A percentile compares a stretch with the other conserved stretches of the same genome.
These are phyloP conservation scores for Syncephalastrum racemosum DNA, from an alignment of 371 early-diverging fungal genomes.

Conservation along the genomic window DNA sequence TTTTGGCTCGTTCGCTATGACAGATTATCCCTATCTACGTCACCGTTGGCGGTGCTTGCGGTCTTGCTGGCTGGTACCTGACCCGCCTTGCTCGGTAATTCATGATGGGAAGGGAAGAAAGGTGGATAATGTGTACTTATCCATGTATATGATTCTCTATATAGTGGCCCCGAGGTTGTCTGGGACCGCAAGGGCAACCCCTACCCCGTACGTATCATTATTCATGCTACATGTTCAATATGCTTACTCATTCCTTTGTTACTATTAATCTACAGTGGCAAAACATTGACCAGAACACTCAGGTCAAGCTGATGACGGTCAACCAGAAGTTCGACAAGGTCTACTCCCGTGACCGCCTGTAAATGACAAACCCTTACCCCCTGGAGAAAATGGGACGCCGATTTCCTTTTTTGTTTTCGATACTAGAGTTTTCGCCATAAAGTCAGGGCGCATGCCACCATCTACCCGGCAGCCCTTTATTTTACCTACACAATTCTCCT, in stretches of 20 bases:
- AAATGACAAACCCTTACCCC: constrained; percentile 12
- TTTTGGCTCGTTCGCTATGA: too few relatives aligned
- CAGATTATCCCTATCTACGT: constrained; percentile 49
- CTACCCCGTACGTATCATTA: constrained; percentile 38
- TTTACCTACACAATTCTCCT: too few relatives aligned
- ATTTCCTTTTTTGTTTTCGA: too few relatives aligned
- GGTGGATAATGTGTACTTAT: constrained; percentile 7
- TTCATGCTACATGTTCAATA: constrained; percentile 2
- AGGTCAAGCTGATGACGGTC: constrained; percentile 54
- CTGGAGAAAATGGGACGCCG: too few relatives aligned
- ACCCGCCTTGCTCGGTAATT: constrained; percentile 43
- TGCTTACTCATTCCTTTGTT: constrained; percentile 1
- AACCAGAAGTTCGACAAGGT: constrained; percentile 55
- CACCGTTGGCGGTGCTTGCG: constrained; percentile 49
- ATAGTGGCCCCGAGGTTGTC: constrained; percentile 52
- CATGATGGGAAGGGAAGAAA: background rate
- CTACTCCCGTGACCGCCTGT: constrained; percentile 34
- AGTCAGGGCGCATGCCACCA: too few relatives aligned
- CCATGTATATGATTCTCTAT: background rate
- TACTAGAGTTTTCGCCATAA: too few relatives aligned
- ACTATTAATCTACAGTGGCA: constrained; percentile 28
- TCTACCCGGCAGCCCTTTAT: too few relatives aligned
- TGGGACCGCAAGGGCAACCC: constrained; percentile 56
- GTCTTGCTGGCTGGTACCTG: constrained; percentile 49
- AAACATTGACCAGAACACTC: constrained; percentile 53